These are phyloP conservation scores for Moesziomyces sp. DNA, from an alignment of 1,284 basidiomycete genomes.

Conservation along the genomic window DNA sequence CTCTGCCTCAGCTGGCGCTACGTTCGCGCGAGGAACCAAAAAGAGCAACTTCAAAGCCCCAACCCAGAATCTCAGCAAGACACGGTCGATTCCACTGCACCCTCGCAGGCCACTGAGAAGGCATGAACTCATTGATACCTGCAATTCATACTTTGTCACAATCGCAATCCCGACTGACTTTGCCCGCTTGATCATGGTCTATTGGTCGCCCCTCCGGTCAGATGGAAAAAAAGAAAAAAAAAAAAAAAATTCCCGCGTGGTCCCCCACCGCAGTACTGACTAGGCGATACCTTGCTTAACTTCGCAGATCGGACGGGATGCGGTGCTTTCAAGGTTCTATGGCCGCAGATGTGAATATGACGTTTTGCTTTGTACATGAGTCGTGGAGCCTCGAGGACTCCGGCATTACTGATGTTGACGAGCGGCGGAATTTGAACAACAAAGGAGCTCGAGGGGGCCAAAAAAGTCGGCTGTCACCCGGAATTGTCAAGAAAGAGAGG, in stretches of 20 bases:
- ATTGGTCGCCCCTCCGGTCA: no score
- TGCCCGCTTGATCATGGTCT: no score
- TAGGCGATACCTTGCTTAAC: slow-evolving; percentile 81
- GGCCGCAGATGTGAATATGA: slow-evolving; percentile 73
- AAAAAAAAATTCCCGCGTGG: slow-evolving; percentile 79
- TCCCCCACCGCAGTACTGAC: slow-evolving; percentile 86
- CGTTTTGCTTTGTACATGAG: not conserved
- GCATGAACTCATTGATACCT: not conserved
- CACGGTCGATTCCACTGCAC: not conserved
- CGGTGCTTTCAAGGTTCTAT: slow-evolving; percentile 82
- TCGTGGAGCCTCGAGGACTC: not conserved
- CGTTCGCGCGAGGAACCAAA: slow-evolving; percentile 14
- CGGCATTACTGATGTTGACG: not conserved
- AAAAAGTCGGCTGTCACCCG: not conserved
- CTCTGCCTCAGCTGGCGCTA: slow-evolving; percentile 68
- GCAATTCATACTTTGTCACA: not conserved
- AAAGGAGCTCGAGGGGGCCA: not conserved
- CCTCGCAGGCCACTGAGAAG: not conserved
- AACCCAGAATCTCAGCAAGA: slow-evolving; percentile 3
- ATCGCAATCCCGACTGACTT: not conserved
- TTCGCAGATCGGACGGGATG: slow-evolving; percentile 84
- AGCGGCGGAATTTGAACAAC: not conserved
- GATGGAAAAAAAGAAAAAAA: no score
- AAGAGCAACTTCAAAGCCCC: slow-evolving; percentile 9
- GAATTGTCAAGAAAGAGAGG: not conserved